Evolutionary conservation across 495 filamentous ascomycete species (phyloP), one percentile per base, ranked within the genome.

Genomic region (Aspergillus avenaceus): DNA sequence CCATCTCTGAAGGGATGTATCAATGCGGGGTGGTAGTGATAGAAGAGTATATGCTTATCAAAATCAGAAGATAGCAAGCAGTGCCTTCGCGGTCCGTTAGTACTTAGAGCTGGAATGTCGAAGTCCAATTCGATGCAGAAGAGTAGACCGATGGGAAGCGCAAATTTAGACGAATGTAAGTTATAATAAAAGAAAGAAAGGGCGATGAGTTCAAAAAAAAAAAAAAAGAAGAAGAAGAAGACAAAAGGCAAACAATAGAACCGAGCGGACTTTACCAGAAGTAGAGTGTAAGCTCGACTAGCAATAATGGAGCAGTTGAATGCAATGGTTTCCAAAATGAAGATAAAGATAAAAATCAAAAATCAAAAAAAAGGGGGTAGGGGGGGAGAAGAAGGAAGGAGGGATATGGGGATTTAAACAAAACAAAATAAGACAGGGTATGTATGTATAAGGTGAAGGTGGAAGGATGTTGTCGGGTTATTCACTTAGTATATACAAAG

Each of bases 391-490:
- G 18, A 50, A 47, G 46, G 41, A 25, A 49, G 41, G 26, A n/a
- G 22, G 34, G 47, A 36, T 45, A 25, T 26, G 45, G 38, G 41
- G 45, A 27, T 23, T 24, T 23, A 21, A 37, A 36, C 14, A 43
- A 44, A 42, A 51, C 32, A 31, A 50, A 54, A 34, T 48, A 53
- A 23, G 24, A n/a, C n/a, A 14, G 32, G 21, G 21, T 21, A 28
- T 38, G 21, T 14, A 48, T 2, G 32, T 23, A 40, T 47, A 47
- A 38, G 41, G 43, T 40, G 46, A 46, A 25, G 16, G 32, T 19
- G 12, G 32, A 18, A 36, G 8, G 3, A 4, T 14, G 14, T 19
- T 14, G 34, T 38, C 34, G 16, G 34, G 16, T 38, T 6, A n/a
- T 21, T 38, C 21, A 19, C 34, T 18, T 4, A 3, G 7, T 38